Evolutionary conservation across 495 filamentous ascomycete genomes (phyloP).

Genomic region (Annulohypoxylon stygium): DNA sequence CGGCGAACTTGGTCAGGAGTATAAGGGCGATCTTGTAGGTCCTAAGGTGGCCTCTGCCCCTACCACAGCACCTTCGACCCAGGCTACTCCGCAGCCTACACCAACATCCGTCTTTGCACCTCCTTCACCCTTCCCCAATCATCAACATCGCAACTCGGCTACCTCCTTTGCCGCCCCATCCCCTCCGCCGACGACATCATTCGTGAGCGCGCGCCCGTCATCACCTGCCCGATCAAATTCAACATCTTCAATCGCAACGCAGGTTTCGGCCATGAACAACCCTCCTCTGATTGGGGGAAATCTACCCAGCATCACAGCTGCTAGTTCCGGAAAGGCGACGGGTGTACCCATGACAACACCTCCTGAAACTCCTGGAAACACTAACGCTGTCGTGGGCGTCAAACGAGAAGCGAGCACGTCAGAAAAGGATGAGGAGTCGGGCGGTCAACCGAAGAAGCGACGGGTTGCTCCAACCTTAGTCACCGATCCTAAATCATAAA

Average conservation of each 20-base stretch:
- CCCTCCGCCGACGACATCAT: constrained; percentile 64
- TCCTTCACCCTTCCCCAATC: constrained; percentile 68
- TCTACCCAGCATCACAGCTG: constrained; percentile 79
- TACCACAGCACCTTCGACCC: constrained; percentile 61
- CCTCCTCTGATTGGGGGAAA: constrained; percentile 80
- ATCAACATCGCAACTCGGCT: constrained; percentile 64
- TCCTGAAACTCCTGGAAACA: constrained; percentile 79
- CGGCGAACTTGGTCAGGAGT: constrained; percentile 89
- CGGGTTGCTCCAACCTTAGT: constrained; percentile 83
- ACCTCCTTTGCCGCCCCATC: constrained; percentile 68
- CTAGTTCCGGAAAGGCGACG: constrained; percentile 70
- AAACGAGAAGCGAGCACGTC: constrained; percentile 72
- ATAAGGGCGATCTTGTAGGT: constrained; percentile 74
- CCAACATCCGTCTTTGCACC: constrained; percentile 70
- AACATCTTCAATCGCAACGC: constrained; percentile 82
- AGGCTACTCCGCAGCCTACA: constrained; percentile 74
- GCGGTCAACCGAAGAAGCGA: constrained; percentile 73
- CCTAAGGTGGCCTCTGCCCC: constrained; percentile 60
- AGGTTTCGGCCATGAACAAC: constrained; percentile 73
- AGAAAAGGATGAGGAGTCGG: constrained; percentile 58
- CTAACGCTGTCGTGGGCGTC: constrained; percentile 58
- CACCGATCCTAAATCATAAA: constrained; percentile 27
- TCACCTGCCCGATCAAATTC: constrained; percentile 89
- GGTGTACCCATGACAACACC: constrained; percentile 76
- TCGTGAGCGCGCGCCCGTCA: constrained; percentile 69